Conservation (phyloP, 2,329 filamentous ascomycete species). For the Phialophora chinensis region DNA sequence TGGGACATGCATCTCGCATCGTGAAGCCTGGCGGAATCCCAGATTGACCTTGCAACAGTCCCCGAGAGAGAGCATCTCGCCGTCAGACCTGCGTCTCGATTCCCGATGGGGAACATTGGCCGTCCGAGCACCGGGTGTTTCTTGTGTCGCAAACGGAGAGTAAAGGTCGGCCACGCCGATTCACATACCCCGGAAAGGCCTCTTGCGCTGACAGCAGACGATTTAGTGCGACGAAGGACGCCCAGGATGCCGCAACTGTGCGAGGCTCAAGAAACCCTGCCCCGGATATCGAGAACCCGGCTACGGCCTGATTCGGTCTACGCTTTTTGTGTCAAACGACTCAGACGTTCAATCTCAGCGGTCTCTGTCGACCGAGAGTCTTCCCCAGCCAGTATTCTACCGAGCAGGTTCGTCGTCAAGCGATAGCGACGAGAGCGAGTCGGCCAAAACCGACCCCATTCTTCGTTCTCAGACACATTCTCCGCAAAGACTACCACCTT, state of each 20-base stretch:
- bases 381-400: neutral
- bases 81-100: neutral
- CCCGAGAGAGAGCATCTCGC: slow-evolving; percentile 4
- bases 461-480: slow-evolving; percentile 1
- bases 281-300: slow-evolving; percentile 32
- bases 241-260: slow-evolving; percentile 31
- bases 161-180: slow-evolving; percentile 26
- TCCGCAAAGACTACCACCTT: neutral
- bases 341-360: slow-evolving; percentile 6
- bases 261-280: slow-evolving; percentile 32
- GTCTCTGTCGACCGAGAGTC: slow-evolving; percentile 23
- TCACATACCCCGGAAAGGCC: neutral
- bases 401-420: slow-evolving; percentile 15
- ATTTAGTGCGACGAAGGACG: slow-evolving; percentile 32
- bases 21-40: slow-evolving; percentile 14
- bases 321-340: slow-evolving; percentile 21
- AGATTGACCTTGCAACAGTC: slow-evolving; percentile 6
- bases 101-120: slow-evolving; percentile 33
- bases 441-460: slow-evolving; percentile 21
- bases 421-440: slow-evolving; percentile 22
- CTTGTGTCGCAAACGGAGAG: slow-evolving; percentile 32
- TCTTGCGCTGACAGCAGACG: slow-evolving; percentile 18
- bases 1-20: slow-evolving; percentile 28
- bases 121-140: slow-evolving; percentile 33
- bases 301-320: slow-evolving; percentile 29